Evolutionary conservation across 2,329 filamentous ascomycete species (phyloP), one percentile per base, ranked within the genome.

Genomic region (Berkeleyomyces rouxiae): DNA sequence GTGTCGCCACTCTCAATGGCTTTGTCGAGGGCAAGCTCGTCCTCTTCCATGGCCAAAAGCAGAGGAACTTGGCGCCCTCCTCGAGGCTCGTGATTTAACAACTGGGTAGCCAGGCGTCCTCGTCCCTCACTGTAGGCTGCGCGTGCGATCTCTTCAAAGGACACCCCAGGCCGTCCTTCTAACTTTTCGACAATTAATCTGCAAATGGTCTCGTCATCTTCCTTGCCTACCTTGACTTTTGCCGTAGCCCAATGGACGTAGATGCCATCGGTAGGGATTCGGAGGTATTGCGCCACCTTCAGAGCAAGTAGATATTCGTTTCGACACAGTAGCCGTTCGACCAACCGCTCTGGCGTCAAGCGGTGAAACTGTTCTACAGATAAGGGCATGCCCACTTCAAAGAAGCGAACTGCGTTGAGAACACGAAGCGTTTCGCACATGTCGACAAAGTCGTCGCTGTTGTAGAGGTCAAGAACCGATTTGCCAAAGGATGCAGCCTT

Each of bases 401-500:
- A 97, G 72, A 88, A 95, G 60, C 93, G 85, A 10, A 92, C 87
- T 5, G 92, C 92, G 69, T 96, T 97, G 58, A 99, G 78, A 0
- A 99, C 91, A 13, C 93, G 86, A 13, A 99, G 76, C 0, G 86
- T 93, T 72, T 99, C 92, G 68, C 90, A 96, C 86, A 96, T 97
- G 66, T 97, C 92, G 61, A 99, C 93, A 73, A 97, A 99, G 67
- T 99, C 92, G 70, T 99, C 93, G 70, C 91, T 96, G 73, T 93
- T 96, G 74, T 97, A 99, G 10, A 97, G 84, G 69, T 97, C 93
- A 3, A 99, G 80, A 0, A 97, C 93, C 0, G 93, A 97, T 72
- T 99, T 99, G 65, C 93, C 93, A 71, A 96, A 97, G 0, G 92
- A 97, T 0, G 93, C 93, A 4, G 93, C 93, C 71, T 95, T 95